Evolutionary conservation across 2,329 filamentous ascomycete genomes (phyloP).

Genomic region (Dichotomopilus funicola): DNA sequence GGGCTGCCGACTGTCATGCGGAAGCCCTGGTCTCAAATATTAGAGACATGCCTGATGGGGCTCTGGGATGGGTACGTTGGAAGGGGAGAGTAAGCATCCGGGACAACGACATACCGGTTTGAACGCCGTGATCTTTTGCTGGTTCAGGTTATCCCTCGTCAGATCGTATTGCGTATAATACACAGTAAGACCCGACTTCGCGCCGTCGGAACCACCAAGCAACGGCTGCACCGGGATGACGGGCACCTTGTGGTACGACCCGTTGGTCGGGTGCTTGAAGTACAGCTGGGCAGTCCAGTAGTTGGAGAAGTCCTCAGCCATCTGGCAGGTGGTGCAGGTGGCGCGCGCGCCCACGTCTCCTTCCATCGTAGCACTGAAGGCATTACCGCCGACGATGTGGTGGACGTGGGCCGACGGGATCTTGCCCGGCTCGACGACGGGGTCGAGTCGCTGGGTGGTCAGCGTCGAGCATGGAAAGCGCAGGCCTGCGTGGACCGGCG

Average conservation of each 20-base stretch:
- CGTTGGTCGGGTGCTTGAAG: slow-evolving; percentile 25
- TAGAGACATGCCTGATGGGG: neutral
- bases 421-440: slow-evolving; percentile 23
- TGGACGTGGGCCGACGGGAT: slow-evolving; percentile 23
- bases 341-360: slow-evolving; percentile 20
- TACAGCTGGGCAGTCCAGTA: slow-evolving; percentile 26
- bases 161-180: slow-evolving; percentile 25
- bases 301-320: slow-evolving; percentile 28
- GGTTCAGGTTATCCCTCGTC: slow-evolving; percentile 21
- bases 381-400: slow-evolving; percentile 26
- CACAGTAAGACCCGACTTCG: slow-evolving; percentile 21
- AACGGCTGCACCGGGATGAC: slow-evolving; percentile 11
- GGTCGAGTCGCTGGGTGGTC: slow-evolving; percentile 25
- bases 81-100: neutral
- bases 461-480: slow-evolving; percentile 27
- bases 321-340: slow-evolving; percentile 27
- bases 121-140: slow-evolving; percentile 24
- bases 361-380: slow-evolving; percentile 23
- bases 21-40: slow-evolving; percentile 30
- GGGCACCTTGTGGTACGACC: slow-evolving; percentile 24
- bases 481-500: slow-evolving; percentile 22
- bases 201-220: slow-evolving; percentile 17
- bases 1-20: slow-evolving; percentile 37
- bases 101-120: slow-evolving; percentile 16
- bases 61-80: neutral